phyloP scores from a whole-genome alignment of 768 basidiomycete species.

The Xerocomus brunneocitrinus region DNA sequence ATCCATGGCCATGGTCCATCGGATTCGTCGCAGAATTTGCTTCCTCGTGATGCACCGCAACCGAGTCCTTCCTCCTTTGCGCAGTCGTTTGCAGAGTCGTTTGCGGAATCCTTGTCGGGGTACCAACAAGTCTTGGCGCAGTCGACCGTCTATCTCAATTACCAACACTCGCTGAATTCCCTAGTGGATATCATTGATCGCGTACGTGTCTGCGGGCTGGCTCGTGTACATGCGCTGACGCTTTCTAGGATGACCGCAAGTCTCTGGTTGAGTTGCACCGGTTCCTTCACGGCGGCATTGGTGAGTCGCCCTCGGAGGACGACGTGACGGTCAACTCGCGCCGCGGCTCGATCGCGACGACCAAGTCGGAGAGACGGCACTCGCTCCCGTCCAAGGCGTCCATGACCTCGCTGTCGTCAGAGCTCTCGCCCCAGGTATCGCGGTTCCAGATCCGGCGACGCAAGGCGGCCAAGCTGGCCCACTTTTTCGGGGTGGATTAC shows the following conservation, averaged over 20 bases:
- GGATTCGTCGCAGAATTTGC: slow-evolving; percentile 54
- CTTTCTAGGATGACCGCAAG: slow-evolving; percentile 61
- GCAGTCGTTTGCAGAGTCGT: slow-evolving; percentile 20
- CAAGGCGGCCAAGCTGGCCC: slow-evolving; percentile 76
- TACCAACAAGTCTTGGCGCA: slow-evolving; percentile 23
- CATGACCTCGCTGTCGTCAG: slow-evolving; percentile 53
- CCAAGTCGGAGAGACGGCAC: slow-evolving; percentile 60
- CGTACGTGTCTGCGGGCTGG: slow-evolving; percentile 40
- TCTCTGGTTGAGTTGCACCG: slow-evolving; percentile 73
- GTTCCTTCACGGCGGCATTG: slow-evolving; percentile 44
- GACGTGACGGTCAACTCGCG: slow-evolving; percentile 16
- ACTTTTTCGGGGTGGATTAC: slow-evolving; percentile 88
- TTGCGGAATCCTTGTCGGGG: slow-evolving; percentile 12
- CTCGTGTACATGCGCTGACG: slow-evolving; percentile 1
- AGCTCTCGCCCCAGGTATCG: slow-evolving; percentile 36
- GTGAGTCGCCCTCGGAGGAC: slow-evolving; percentile 21
- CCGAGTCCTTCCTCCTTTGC: slow-evolving; percentile 18
- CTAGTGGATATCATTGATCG: slow-evolving; percentile 74
- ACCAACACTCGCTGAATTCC: slow-evolving; percentile 79
- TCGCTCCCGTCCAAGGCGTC: slow-evolving; percentile 68
- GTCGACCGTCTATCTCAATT: slow-evolving; percentile 65
- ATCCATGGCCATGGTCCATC: slow-evolving; percentile 52
- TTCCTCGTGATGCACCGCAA: slow-evolving; percentile 32
- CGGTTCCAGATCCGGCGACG: slow-evolving; percentile 67
- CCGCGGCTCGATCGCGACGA: slow-evolving; percentile 33